Evolutionary conservation across 1,139 yeast genomes (phyloP), one percentile per base, ranked within the genome.

Genomic region (Saccharomyces pastorianus): DNA sequence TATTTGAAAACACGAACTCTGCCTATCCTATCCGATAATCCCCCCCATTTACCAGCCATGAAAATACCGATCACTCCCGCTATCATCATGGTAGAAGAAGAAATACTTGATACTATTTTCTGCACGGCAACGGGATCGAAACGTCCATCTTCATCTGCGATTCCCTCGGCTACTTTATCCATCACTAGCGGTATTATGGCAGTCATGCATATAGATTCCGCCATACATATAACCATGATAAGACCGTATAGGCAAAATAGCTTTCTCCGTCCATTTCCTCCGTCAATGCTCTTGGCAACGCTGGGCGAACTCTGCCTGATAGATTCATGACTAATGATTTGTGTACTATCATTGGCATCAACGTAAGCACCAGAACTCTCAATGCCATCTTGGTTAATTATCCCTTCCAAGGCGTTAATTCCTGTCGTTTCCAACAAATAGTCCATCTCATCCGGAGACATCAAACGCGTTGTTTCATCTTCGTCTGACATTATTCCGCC

Each of bases 71-170:
- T 52, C 6, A 58, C 42, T 9, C 65, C 64, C 11, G 54, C 51
- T 23, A 59, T 25, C 9, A 59, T 34, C 55, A 59, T 29, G 6
- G 48, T 44, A 13, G 46, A 51, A 1, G 61, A 57, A 9, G 52
- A 42, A 34, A 59, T 57, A n/a, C 50, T 53, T 8, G 61, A 58
- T 38, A 57, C 50, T 4, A 56, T 53, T 41, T 29, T 50, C 46
- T 72, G 75, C 1, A 72, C 72, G 29, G 54, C 52, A 0, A 64
- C 53, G 34, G 65, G 66, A 51, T 67, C 67, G 56, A 75, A 72
- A 4, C 44, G 49, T 3, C 47, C 44, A 7, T 49, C 51, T n/a
- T 42, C 55, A 6, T 17, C 31, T 38, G 48, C 47, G n/a, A 58
- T 51, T 8, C 60, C 56, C 23, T 56, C 59, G 46, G 74, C 71